Evolutionary conservation across 306 rosid genomes (phyloP).

Genomic region (Macrotyloma uniflorum): DNA sequence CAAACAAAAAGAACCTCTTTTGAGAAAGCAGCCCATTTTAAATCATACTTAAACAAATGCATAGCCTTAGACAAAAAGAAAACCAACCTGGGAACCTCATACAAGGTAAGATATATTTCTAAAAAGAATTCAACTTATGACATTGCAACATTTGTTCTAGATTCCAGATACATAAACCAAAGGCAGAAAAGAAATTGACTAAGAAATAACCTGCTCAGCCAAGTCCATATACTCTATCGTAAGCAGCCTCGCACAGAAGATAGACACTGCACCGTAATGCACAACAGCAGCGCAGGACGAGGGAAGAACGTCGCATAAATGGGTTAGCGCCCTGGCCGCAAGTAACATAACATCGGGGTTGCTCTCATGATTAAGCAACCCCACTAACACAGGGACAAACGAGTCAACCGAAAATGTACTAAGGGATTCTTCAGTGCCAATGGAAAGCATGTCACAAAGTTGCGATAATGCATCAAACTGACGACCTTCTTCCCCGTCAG

Average conservation of each 20-base stretch:
- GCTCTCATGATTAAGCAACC: conserved; percentile 86
- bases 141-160: not conserved
- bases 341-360: conserved; percentile 96
- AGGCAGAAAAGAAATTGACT: not conserved
- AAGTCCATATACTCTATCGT: conserved; percentile 97
- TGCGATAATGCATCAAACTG: conserved; percentile 95
- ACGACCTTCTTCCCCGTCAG: conserved; percentile 87
- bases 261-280: conserved; percentile 90
- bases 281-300: conserved; percentile 92
- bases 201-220: conserved; percentile 83
- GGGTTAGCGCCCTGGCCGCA: conserved; percentile 91
- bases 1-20: conserved; percentile 2
- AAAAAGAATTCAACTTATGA: not conserved
- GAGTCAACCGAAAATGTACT: conserved; percentile 88
- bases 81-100: not conserved
- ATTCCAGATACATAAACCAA: not conserved
- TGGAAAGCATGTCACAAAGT: conserved; percentile 88
- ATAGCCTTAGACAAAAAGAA: not conserved
- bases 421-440: conserved; percentile 85
- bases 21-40: not conserved
- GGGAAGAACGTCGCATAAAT: conserved; percentile 89
- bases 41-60: not conserved
- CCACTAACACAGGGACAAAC: conserved; percentile 85
- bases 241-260: conserved; percentile 86
- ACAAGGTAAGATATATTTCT: not conserved